A percentile compares a stretch with the other conserved stretches of the same genome.
phyloP scores from a whole-genome alignment of 768 basidiomycete genomes.

The Rhodotorula paludigena region DNA sequence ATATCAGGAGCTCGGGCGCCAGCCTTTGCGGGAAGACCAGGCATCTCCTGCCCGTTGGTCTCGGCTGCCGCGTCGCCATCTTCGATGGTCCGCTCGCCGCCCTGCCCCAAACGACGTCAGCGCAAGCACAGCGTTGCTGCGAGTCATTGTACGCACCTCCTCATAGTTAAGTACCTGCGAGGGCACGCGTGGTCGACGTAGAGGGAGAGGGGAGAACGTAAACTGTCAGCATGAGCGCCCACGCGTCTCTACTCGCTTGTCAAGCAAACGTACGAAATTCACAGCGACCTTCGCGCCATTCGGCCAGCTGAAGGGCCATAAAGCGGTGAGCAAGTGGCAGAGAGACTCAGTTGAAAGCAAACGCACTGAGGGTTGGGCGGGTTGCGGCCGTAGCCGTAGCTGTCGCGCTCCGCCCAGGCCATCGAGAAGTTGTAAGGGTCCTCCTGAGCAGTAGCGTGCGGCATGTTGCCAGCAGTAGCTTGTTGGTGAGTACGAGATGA shows the following conservation, averaged over 20 bases:
- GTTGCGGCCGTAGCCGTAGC: slow-evolving; percentile 14
- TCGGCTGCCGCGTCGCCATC: slow-evolving; percentile 22
- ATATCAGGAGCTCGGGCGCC: too few relatives aligned
- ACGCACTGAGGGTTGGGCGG: neutral
- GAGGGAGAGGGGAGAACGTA: too few relatives aligned
- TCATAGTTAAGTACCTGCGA: slow-evolving; percentile 36
- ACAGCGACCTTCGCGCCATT: slow-evolving; percentile 36
- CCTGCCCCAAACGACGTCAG: too few relatives aligned
- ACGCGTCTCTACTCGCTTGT: too few relatives aligned
- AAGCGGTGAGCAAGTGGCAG: neutral
- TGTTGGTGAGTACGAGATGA: too few relatives aligned
- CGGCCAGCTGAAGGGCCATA: slow-evolving; percentile 14
- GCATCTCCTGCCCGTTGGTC: neutral
- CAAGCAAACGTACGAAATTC: slow-evolving; percentile 34
- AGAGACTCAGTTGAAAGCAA: neutral
- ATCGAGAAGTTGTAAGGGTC: neutral
- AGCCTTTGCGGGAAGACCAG: too few relatives aligned
- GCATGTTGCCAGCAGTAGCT: too few relatives aligned
- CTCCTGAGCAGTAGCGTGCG: too few relatives aligned
- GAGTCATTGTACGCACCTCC: too few relatives aligned
- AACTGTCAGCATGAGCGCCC: too few relatives aligned
- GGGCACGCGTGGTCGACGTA: too few relatives aligned
- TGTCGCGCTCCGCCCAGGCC: slow-evolving; percentile 13
- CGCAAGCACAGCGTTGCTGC: too few relatives aligned
- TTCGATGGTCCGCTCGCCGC: slow-evolving; percentile 36